Evolutionary conservation across 177 flowering plant genomes (phyloP).

Genomic region (Vitis hybrid): DNA sequence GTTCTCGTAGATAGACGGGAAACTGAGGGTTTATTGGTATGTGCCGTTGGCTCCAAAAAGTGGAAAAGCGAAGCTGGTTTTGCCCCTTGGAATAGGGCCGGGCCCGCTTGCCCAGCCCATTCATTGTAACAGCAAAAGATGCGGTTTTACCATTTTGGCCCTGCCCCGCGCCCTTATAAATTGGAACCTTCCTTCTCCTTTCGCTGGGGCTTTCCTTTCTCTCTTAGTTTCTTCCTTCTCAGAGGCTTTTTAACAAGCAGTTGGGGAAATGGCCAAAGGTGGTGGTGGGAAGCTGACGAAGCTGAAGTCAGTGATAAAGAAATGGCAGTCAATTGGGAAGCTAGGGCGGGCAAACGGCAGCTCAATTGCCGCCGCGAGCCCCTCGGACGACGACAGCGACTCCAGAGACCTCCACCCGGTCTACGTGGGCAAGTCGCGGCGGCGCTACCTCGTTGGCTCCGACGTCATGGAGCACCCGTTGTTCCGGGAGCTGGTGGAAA

Average conservation of each 20-base stretch:
- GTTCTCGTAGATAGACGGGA: not conserved
- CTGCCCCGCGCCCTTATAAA: conserved; percentile 18
- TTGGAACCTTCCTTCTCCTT: conserved; percentile 24
- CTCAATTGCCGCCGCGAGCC: conserved; percentile 5
- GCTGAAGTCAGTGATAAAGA: conserved; percentile 73
- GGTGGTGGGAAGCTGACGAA: conserved; percentile 47
- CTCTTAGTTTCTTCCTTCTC: not conserved
- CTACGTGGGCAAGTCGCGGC: conserved; percentile 79
- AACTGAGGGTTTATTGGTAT: not conserved
- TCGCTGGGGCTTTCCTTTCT: conserved; percentile 9
- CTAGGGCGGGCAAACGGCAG: conserved; percentile 29
- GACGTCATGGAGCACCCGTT: conserved; percentile 50
- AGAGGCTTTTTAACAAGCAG: not conserved
- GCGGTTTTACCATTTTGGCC: conserved; percentile 12
- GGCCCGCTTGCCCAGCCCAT: not conserved
- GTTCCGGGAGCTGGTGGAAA: conserved; percentile 33
- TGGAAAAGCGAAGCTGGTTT: not conserved
- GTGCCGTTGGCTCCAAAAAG: not conserved
- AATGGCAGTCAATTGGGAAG: conserved; percentile 56
- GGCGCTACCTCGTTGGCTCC: conserved; percentile 58
- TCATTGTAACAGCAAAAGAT: not conserved
- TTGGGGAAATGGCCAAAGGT: conserved; percentile 32
- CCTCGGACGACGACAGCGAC: conserved; percentile 8
- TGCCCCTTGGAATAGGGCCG: not conserved
- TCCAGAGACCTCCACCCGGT: conserved; percentile 49